These are phyloP conservation scores for Sodiomyces alkalinus DNA, from an alignment of 2,329 filamentous ascomycete genomes.

Conservation along the genomic window DNA sequence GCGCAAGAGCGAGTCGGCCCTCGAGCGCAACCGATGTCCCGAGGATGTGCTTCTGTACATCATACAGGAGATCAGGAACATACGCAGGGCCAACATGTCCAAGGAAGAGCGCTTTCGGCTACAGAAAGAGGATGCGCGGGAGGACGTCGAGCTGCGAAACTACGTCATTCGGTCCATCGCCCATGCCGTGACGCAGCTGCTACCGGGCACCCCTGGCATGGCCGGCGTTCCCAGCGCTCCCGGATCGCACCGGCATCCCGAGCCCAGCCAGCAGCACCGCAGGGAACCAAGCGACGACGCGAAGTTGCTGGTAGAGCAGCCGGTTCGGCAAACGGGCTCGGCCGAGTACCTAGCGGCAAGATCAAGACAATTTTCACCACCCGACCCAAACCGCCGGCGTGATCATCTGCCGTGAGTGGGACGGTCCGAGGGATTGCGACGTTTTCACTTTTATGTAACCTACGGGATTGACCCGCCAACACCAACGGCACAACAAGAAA, in stretches of 20 bases:
- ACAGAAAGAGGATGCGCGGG: constrained; percentile 64
- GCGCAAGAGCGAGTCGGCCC: constrained; percentile 55
- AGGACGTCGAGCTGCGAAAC: constrained; percentile 59
- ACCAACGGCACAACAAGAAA: constrained; percentile 1
- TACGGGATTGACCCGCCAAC: not conserved
- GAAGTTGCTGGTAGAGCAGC: constrained; percentile 46
- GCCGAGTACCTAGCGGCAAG: constrained; percentile 34
- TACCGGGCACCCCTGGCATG: constrained; percentile 32
- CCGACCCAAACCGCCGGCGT: constrained; percentile 27
- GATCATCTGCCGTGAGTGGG: constrained; percentile 16
- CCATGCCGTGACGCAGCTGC: constrained; percentile 54
- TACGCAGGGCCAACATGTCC: constrained; percentile 68
- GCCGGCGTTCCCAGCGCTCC: constrained; percentile 14
- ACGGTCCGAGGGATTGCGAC: constrained; percentile 1
- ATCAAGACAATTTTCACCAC: constrained; percentile 24
- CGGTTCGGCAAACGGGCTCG: constrained; percentile 33
- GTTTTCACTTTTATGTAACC: not conserved
- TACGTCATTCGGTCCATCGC: constrained; percentile 63
- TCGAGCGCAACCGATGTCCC: constrained; percentile 63
- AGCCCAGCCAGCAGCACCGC: constrained; percentile 11
- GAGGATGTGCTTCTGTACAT: constrained; percentile 88
- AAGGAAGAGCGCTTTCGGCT: constrained; percentile 75
- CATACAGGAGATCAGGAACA: constrained; percentile 75
- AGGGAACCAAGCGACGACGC: constrained; percentile 30
- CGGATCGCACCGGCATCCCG: constrained; percentile 9